phyloP scores from a whole-genome alignment of 176 grass and related monocot genomes.

The Urochloa ruziziensis region DNA sequence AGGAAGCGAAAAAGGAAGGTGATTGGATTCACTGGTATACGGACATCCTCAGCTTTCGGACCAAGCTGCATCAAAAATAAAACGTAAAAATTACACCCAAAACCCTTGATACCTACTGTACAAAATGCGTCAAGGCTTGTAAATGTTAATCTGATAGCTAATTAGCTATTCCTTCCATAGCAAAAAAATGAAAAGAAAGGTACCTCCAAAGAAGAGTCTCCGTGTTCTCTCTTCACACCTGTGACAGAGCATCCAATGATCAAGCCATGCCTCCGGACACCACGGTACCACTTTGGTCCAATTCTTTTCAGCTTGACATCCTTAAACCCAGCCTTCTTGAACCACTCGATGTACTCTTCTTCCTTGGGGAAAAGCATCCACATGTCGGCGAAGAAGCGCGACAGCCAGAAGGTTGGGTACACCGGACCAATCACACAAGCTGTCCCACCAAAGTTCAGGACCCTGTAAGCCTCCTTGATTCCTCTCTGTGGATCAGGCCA shows the following conservation, averaged over 20 bases:
- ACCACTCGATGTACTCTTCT: constrained; percentile 97
- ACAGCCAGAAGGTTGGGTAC: constrained; percentile 90
- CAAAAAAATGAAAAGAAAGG: background rate
- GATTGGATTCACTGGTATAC: constrained; percentile 73
- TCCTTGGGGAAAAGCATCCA: constrained; percentile 99
- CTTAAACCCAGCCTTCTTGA: constrained; percentile 82
- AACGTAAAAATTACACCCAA: background rate
- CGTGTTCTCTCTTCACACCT: constrained; percentile 63
- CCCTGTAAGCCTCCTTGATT: constrained; percentile 94
- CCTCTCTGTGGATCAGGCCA: constrained; percentile 91
- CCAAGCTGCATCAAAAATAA: constrained; percentile 60
- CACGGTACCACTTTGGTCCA: constrained; percentile 94
- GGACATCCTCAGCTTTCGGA: constrained; percentile 81
- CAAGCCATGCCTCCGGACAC: constrained; percentile 81
- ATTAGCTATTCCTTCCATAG: too few relatives aligned
- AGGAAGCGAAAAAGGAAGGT: constrained; percentile 22
- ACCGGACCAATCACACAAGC: constrained; percentile 90
- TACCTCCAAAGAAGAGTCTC: constrained; percentile 81
- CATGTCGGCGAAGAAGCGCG: constrained; percentile 87
- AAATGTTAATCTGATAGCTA: background rate
- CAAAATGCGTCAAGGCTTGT: background rate
- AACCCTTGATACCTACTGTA: background rate
- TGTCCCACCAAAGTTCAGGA: constrained; percentile 65
- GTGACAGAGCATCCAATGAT: constrained; percentile 97
- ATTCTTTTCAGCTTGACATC: constrained; percentile 91